phyloP scores from a whole-genome alignment of 257 asterid species.

The Plantago elongata region DNA sequence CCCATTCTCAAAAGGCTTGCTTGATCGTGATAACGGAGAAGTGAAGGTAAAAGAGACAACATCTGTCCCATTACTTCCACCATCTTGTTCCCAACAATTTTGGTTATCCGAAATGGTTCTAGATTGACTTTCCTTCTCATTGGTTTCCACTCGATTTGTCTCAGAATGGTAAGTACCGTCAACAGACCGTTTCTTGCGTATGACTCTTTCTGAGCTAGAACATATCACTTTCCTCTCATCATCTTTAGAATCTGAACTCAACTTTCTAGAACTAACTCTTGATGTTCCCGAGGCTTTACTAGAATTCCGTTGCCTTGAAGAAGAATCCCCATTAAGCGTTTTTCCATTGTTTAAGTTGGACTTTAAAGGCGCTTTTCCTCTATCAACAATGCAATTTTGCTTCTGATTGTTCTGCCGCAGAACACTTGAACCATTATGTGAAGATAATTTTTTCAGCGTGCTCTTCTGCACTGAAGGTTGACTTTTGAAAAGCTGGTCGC shows the following conservation, averaged over 20 bases:
- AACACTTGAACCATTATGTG: constrained; percentile 33
- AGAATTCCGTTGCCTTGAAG: constrained; percentile 36
- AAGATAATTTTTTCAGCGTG: constrained; percentile 38
- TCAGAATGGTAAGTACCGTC: constrained; percentile 55
- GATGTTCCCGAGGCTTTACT: constrained; percentile 40
- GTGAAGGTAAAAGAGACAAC: constrained; percentile 86
- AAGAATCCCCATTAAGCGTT: constrained; percentile 37
- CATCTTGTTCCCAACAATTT: constrained; percentile 41
- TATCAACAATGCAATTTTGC: constrained; percentile 62
- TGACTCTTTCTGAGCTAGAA: constrained; percentile 37
- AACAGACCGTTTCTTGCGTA: constrained; percentile 57
- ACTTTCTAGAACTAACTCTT: constrained; percentile 50
- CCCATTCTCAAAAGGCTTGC: constrained; percentile 29
- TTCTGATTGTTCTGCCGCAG: constrained; percentile 82
- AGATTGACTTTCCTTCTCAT: constrained; percentile 37
- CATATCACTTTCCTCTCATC: constrained; percentile 36
- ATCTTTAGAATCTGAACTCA: constrained; percentile 34
- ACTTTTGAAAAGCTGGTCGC: constrained; percentile 37
- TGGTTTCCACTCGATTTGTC: constrained; percentile 35
- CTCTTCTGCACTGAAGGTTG: constrained; percentile 44
- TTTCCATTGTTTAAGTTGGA: constrained; percentile 44
- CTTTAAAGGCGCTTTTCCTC: constrained; percentile 50
- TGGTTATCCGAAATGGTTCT: constrained; percentile 25
- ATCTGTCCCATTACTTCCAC: constrained; percentile 46
- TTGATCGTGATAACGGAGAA: constrained; percentile 61